Conservation (phyloP, 345 rosid species). For the Rhodomyrtus tomentosa region DNA sequence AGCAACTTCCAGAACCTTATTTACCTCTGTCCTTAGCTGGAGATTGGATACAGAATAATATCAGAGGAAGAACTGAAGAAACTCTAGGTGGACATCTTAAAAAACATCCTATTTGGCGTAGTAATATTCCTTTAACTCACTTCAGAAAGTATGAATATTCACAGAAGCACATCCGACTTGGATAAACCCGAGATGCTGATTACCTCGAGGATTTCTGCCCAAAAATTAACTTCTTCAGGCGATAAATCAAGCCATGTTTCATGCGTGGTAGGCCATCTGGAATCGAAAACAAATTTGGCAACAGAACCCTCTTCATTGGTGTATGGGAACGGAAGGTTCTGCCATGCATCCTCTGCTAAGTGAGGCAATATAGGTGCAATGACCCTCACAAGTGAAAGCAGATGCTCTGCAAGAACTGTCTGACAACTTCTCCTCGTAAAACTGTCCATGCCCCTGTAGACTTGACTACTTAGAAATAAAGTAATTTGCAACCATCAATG, state of each 20-base stretch:
- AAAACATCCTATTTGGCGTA: background rate
- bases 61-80: background rate
- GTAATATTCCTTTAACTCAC: background rate
- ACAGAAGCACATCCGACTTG: background rate
- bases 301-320: slow-evolving; percentile 42
- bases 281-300: slow-evolving; percentile 68
- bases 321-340: slow-evolving; percentile 74
- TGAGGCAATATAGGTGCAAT: slow-evolving; percentile 90
- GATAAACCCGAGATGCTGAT: background rate
- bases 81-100: background rate
- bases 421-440: slow-evolving; percentile 93
- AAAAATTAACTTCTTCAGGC: slow-evolving; percentile 49
- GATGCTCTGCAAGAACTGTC: slow-evolving; percentile 88
- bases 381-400: slow-evolving; percentile 66
- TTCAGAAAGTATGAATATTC: background rate
- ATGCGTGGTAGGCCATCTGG: slow-evolving; percentile 67
- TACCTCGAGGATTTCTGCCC: slow-evolving; percentile 88
- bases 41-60: slow-evolving; percentile 2
- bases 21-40: slow-evolving; percentile 94
- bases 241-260: slow-evolving; percentile 62
- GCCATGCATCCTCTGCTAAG: slow-evolving; percentile 95
- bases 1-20: slow-evolving; percentile 82
- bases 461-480: background rate
- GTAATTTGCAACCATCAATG: background rate
- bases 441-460: slow-evolving; percentile 60